Conservation (phyloP, 2,329 filamentous ascomycete species). For the Colletotrichum sp. region DNA sequence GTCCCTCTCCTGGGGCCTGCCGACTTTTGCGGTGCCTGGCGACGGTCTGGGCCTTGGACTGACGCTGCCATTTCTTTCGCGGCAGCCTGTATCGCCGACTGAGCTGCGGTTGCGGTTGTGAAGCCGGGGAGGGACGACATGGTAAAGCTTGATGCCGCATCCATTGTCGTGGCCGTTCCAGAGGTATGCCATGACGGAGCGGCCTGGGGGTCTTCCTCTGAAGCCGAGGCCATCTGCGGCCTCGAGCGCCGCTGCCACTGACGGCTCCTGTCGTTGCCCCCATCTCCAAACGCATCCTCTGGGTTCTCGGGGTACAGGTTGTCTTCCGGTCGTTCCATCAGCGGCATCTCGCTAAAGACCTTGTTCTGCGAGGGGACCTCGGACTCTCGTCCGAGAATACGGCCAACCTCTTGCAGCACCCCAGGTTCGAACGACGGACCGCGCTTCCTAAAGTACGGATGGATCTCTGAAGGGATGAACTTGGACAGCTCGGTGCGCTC, state of each 20-base stretch:
- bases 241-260: constrained; percentile 6
- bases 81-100: constrained; percentile 41
- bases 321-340: constrained; percentile 67
- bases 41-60: constrained; percentile 14
- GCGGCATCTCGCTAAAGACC: constrained; percentile 58
- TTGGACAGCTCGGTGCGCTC: constrained; percentile 61
- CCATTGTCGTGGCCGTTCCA: constrained; percentile 63
- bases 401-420: constrained; percentile 70
- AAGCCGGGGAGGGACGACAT: constrained; percentile 64
- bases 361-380: constrained; percentile 53
- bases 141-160: constrained; percentile 62
- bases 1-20: constrained; percentile 28
- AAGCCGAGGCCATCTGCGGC: not conserved
- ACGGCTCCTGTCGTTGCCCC: not conserved
- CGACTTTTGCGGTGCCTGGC: constrained; percentile 20
- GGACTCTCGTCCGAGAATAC: constrained; percentile 69
- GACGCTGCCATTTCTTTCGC: constrained; percentile 24
- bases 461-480: constrained; percentile 64
- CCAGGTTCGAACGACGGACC: constrained; percentile 73
- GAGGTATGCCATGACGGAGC: constrained; percentile 21
- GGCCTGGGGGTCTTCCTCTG: not conserved
- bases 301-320: constrained; percentile 63
- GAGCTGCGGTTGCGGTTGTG: constrained; percentile 64
- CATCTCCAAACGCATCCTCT: constrained; percentile 19
- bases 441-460: constrained; percentile 53